Evolutionary conservation across 345 rosid genomes (phyloP).

Genomic region (Excoecaria cochinchinensis): DNA sequence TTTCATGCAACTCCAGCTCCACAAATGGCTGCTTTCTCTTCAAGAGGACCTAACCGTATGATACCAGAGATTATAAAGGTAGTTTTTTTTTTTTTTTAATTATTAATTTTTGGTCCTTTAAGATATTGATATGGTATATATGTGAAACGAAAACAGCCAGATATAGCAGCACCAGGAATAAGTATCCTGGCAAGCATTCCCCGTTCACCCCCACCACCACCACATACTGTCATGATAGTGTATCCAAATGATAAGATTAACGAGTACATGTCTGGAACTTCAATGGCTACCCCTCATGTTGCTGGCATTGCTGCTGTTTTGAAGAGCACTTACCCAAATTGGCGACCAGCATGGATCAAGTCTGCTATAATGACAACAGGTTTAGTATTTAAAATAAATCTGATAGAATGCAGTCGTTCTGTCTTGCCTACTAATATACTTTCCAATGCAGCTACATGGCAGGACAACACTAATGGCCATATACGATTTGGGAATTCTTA

Average conservation of each 20-base stretch:
- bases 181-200: background rate
- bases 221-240: too few relatives aligned
- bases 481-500: background rate
- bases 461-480: background rate
- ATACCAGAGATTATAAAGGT: background rate
- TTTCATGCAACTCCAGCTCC: background rate
- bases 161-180: background rate
- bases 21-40: background rate
- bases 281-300: conserved; percentile 8
- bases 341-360: background rate
- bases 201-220: background rate
- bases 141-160: background rate
- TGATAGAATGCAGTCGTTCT: too few relatives aligned
- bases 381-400: background rate
- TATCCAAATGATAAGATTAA: too few relatives aligned
- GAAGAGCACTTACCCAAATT: background rate
- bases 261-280: background rate
- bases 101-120: background rate
- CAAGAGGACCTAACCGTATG: background rate
- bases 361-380: conserved; percentile 5
- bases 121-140: background rate
- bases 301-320: background rate
- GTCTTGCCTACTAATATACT: too few relatives aligned
- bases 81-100: background rate
- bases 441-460: background rate